Conservation (phyloP, 352 stramenopile species). For the Globisporangium iwayamae region DNA sequence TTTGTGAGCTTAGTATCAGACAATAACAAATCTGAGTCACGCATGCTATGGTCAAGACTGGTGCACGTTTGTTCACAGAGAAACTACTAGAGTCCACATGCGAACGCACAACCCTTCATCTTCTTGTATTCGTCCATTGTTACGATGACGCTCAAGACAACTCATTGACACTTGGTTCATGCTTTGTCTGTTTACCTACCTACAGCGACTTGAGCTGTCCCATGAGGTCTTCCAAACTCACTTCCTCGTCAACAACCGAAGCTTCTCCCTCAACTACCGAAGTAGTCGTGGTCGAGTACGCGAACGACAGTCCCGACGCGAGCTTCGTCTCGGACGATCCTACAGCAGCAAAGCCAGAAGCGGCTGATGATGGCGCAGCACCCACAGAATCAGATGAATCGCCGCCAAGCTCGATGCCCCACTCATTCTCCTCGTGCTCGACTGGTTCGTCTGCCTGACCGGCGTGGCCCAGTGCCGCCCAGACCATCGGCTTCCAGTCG, state of each 20-base stretch:
- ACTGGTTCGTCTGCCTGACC: constrained; percentile 42
- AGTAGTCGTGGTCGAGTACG: constrained; percentile 28
- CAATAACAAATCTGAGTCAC: not conserved
- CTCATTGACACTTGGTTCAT: not conserved
- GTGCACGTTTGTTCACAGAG: too few species aligned
- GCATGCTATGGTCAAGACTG: not conserved
- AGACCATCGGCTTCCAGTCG: constrained; percentile 72
- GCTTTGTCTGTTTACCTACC: not conserved
- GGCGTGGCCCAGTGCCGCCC: constrained; percentile 53
- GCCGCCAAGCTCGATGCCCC: constrained; percentile 74
- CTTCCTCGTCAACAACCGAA: constrained; percentile 28
- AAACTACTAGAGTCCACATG: too few species aligned
- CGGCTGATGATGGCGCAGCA: constrained; percentile 2
- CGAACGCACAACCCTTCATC: too few species aligned
- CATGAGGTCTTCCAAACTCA: constrained; percentile 80
- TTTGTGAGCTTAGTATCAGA: not conserved
- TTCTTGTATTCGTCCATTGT: too few species aligned
- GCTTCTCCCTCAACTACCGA: constrained; percentile 15
- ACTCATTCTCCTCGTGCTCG: constrained; percentile 80
- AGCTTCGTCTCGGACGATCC: constrained; percentile 22
- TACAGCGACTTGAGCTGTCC: constrained; percentile 73
- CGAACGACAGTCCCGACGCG: constrained; percentile 56
- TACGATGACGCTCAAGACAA: too few species aligned
- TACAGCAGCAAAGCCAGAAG: not conserved
- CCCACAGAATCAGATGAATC: constrained; percentile 15